Percentiles rank a stretch among this genome's conserved stretches.
Evolutionary conservation across 441 rosid species (phyloP).

Genomic region (Pelargonium australe): DNA sequence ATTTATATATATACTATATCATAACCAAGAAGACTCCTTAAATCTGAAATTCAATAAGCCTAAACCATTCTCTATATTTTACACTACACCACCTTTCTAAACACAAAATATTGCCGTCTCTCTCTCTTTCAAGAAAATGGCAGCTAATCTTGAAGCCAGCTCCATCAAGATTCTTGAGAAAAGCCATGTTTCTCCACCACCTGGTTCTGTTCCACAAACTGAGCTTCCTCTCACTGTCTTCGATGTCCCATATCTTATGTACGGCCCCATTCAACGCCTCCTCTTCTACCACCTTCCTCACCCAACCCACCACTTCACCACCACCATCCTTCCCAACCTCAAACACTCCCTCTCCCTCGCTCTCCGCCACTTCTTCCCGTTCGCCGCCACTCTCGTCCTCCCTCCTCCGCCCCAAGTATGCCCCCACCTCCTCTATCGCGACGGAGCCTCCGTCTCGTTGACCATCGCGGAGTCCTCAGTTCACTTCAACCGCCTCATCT

Average conservation of each 20-base stretch:
- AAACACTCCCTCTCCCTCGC: constrained; percentile 45
- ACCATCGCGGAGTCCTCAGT: constrained; percentile 25
- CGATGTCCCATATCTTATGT: constrained; percentile 40
- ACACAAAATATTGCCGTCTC: no score
- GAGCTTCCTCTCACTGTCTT: constrained; percentile 41
- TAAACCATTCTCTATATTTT: no score
- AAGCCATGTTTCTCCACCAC: constrained; percentile 26
- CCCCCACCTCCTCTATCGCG: constrained; percentile 26
- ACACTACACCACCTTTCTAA: no score
- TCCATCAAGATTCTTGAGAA: constrained; percentile 16
- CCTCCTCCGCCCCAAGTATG: constrained; percentile 25
- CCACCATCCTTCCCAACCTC: constrained; percentile 26
- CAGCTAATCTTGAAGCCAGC: no score
- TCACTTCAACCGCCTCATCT: constrained; percentile 21
- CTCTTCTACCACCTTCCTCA: constrained; percentile 35
- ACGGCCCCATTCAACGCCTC: constrained; percentile 28
- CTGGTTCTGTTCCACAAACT: constrained; percentile 23
- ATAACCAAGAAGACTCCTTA: no score
- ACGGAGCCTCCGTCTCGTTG: constrained; percentile 24
- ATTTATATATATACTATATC: no score
- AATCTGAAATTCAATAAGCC: no score
- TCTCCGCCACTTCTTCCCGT: constrained; percentile 48
- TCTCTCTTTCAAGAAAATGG: no score
- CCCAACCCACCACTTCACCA: constrained; percentile 26
- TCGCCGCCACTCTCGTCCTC: constrained; percentile 25